Conservation (phyloP, 352 stramenopile genomes). For the Globisporangium rhizosaccharum region DNA sequence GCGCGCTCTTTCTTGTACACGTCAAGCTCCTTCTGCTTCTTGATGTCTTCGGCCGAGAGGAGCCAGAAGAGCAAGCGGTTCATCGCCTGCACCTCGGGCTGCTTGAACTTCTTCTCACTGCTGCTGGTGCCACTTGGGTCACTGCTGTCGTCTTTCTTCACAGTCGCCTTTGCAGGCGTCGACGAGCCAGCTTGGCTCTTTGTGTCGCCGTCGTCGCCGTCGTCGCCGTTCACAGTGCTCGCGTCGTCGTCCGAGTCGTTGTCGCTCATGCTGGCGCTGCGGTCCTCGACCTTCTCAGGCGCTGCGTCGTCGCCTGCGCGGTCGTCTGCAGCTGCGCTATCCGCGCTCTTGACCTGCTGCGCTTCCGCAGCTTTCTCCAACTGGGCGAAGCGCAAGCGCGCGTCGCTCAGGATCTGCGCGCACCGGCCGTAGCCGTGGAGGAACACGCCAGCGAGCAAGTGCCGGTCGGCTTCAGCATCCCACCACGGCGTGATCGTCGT, state of each 20-base stretch:
- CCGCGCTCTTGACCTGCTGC: neutral
- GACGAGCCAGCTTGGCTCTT: conserved; percentile 9
- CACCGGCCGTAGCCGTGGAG: conserved; percentile 83
- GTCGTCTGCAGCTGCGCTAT: neutral
- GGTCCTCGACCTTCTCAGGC: conserved; percentile 14
- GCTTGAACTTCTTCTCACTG: conserved; percentile 57
- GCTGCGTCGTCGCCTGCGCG: neutral
- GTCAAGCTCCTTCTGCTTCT: conserved; percentile 76
- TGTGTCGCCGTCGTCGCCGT: conserved; percentile 20
- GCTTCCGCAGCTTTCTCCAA: conserved; percentile 42
- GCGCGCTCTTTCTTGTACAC: conserved; percentile 72
- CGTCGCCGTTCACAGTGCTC: conserved; percentile 33
- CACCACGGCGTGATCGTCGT: conserved; percentile 84
- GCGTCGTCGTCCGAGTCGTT: conserved; percentile 42
- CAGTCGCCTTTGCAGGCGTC: conserved; percentile 5
- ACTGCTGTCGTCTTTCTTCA: conserved; percentile 6
- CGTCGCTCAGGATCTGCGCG: conserved; percentile 73
- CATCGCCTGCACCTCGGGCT: conserved; percentile 87
- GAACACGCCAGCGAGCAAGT: conserved; percentile 78
- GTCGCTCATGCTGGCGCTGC: conserved; percentile 31
- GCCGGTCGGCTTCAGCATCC: conserved; percentile 75
- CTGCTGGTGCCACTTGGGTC: neutral
- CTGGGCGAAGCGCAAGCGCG: conserved; percentile 63
- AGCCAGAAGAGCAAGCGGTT: conserved; percentile 85
- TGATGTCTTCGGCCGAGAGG: conserved; percentile 80